phyloP scores from a whole-genome alignment of 208 protist genomes.

The Acanthamoeba healyi region DNA sequence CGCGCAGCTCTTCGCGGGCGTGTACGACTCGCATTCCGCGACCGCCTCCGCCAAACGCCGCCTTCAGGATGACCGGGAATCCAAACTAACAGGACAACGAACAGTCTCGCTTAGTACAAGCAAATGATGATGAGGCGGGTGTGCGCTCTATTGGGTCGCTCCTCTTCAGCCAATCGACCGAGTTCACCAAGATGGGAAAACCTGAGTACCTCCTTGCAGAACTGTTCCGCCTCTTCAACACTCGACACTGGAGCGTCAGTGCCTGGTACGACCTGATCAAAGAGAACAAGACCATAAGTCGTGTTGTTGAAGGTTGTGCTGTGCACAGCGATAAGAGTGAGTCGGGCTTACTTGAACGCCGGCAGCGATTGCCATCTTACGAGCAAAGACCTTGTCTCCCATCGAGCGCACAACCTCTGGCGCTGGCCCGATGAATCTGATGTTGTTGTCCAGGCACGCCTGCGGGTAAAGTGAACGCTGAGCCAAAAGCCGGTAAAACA shows the following conservation, averaged over 20 bases:
- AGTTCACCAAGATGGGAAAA: conserved; percentile 6
- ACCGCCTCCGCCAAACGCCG: conserved; percentile 93
- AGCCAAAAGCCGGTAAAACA: not conserved
- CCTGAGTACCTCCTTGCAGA: conserved; percentile 95
- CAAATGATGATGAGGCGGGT: no score
- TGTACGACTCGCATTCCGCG: conserved; percentile 84
- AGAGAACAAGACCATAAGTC: no score
- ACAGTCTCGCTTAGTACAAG: no score
- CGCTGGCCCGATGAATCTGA: conserved; percentile 82
- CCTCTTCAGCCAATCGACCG: no score
- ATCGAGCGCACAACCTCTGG: conserved; percentile 78
- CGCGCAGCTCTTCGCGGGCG: not conserved
- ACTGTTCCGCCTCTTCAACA: conserved; percentile 71
- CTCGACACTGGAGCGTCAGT: conserved; percentile 70
- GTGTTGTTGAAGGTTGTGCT: not conserved
- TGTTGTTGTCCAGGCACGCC: conserved; percentile 77
- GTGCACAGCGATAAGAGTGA: not conserved
- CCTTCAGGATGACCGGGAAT: conserved; percentile 98
- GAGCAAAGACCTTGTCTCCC: conserved; percentile 85
- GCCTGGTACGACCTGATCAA: conserved; percentile 86
- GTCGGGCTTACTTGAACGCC: not conserved
- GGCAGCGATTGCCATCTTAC: conserved; percentile 79
- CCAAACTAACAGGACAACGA: conserved; percentile 85
- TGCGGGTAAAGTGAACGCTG: not conserved
- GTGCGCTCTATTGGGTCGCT: no score